Percentiles rank a stretch among this genome's conserved stretches.
Conservation (phyloP, 345 rosid species). For the Boechera divaricarpa region DNA sequence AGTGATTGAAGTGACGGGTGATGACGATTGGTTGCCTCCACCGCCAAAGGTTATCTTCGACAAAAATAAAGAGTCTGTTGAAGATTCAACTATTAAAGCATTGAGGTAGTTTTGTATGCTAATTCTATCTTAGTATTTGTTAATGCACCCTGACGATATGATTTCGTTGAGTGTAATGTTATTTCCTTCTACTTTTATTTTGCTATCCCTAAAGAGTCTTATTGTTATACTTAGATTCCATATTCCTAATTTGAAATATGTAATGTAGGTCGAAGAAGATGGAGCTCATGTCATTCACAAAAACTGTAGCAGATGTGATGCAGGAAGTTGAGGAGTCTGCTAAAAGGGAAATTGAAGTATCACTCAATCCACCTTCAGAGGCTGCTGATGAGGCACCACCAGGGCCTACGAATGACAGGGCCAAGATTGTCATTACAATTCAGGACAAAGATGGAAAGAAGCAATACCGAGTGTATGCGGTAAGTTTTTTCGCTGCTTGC, state of each 20-base stretch:
- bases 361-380: conserved; percentile 45
- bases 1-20: conserved; percentile 48
- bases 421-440: conserved; percentile 70
- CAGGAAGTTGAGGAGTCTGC: conserved; percentile 61
- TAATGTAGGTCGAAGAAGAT: conserved; percentile 67
- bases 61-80: conserved; percentile 43
- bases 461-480: conserved; percentile 71
- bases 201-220: background rate
- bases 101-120: conserved; percentile 56
- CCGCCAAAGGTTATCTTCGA: conserved; percentile 55
- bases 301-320: conserved; percentile 57
- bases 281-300: conserved; percentile 68
- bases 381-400: conserved; percentile 46
- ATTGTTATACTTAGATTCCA: background rate
- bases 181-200: background rate
- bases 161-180: background rate
- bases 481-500: conserved; percentile 38
- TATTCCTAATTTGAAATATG: background rate
- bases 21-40: conserved; percentile 83
- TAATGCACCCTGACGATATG: background rate
- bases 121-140: background rate
- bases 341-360: conserved; percentile 45
- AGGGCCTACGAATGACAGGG: conserved; percentile 52
- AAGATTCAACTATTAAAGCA: conserved; percentile 66
- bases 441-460: conserved; percentile 73